A percentile compares a stretch with the other conserved stretches of the same genome.
phyloP scores from a whole-genome alignment of 306 rosid genomes.

The Rosa multiflora region DNA sequence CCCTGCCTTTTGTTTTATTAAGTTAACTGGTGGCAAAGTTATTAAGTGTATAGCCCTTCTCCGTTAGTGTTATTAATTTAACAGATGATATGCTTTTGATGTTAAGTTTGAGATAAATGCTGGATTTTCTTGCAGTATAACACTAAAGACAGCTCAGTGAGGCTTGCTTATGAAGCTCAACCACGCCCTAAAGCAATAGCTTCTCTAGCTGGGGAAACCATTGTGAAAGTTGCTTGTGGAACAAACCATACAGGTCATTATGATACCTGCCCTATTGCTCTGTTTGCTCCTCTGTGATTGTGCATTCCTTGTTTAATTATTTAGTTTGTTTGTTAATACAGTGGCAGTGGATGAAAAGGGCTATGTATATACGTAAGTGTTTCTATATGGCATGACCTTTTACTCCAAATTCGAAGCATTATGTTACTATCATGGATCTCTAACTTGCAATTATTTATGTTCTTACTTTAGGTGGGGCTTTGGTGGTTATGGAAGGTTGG shows the following conservation, averaged over 20 bases:
- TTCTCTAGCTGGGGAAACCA: conserved; percentile 77
- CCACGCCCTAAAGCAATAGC: conserved; percentile 90
- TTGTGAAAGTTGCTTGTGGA: conserved; percentile 92
- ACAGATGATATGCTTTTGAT: neutral
- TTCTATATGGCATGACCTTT: conserved; percentile 2
- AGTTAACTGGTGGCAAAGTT: neutral
- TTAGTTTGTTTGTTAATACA: conserved; percentile 36
- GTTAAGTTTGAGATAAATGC: conserved; percentile 25
- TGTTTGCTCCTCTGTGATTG: neutral
- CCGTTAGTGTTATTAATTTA: neutral
- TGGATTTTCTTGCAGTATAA: conserved; percentile 72
- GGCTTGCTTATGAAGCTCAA: conserved; percentile 92
- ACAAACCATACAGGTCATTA: conserved; percentile 85
- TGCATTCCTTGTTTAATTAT: neutral
- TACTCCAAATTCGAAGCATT: conserved; percentile 7
- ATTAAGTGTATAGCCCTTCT: neutral
- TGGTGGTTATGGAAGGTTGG: conserved; percentile 99
- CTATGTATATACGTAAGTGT: conserved; percentile 84
- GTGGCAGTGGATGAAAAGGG: conserved; percentile 97
- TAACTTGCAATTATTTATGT: conserved; percentile 19
- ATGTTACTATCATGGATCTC: conserved; percentile 17
- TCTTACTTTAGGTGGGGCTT: conserved; percentile 81
- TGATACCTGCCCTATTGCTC: neutral
- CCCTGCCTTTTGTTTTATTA: neutral
- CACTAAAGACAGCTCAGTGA: conserved; percentile 92